A percentile compares a stretch with the other conserved stretches of the same genome.
Evolutionary conservation across 2,329 filamentous ascomycete genomes (phyloP).

Genomic region (Venturiaceae sp.): DNA sequence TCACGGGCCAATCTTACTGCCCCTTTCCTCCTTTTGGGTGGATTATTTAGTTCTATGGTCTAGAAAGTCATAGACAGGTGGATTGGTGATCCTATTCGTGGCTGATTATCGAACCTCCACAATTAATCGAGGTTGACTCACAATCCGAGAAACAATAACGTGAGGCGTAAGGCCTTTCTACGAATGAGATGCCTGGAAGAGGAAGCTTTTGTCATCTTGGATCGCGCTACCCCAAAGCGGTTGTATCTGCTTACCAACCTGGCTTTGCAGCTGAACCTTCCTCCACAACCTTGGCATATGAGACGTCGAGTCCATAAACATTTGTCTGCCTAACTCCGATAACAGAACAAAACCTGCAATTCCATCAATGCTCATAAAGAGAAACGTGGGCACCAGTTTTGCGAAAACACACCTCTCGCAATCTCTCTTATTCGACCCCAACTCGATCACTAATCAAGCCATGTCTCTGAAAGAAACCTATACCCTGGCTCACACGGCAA

Average conservation of each 20-base stretch:
- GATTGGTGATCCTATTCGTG: too few relatives aligned
- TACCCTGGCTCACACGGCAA: constrained; percentile 22
- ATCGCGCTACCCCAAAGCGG: too few relatives aligned
- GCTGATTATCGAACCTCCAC: too few relatives aligned
- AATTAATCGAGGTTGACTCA: too few relatives aligned
- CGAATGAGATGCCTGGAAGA: not conserved
- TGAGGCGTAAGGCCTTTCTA: too few relatives aligned
- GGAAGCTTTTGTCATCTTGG: not conserved
- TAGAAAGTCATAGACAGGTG: too few relatives aligned
- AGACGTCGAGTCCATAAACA: not conserved
- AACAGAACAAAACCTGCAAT: not conserved
- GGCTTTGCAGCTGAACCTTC: too few relatives aligned
- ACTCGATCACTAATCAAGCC: not conserved
- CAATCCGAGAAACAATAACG: too few relatives aligned
- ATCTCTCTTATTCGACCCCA: not conserved
- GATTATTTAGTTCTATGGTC: too few relatives aligned
- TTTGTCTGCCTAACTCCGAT: not conserved
- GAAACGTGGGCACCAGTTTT: not conserved
- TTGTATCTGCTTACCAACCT: not conserved
- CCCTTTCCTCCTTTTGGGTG: too few relatives aligned
- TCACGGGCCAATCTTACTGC: too few relatives aligned
- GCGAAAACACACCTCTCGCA: not conserved
- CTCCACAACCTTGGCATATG: not conserved
- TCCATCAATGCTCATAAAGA: not conserved
- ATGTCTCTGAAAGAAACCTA: constrained; percentile 25